These are phyloP conservation scores for Pseudogymnoascus sp. DNA, from an alignment of 2,329 filamentous ascomycete species.

Conservation along the genomic window DNA sequence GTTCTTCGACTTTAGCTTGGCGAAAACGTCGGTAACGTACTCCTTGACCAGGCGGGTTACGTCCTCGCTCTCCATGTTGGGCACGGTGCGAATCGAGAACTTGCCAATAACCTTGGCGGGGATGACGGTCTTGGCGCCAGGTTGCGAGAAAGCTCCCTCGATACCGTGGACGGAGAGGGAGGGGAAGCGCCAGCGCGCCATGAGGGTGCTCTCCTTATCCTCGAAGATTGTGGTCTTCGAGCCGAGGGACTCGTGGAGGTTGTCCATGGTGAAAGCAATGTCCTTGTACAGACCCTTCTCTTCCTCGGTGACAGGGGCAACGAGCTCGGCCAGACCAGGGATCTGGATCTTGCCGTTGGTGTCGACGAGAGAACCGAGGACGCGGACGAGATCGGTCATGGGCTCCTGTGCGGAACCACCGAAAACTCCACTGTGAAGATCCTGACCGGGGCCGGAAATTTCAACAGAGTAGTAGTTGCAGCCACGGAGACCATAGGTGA, in stretches of 20 bases:
- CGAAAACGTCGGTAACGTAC: constrained; percentile 75
- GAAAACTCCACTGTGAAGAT: constrained; percentile 95
- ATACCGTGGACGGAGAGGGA: constrained; percentile 91
- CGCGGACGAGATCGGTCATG: constrained; percentile 86
- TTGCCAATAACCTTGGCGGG: constrained; percentile 96
- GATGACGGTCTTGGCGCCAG: constrained; percentile 96
- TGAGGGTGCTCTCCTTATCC: constrained; percentile 85
- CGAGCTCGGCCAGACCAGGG: constrained; percentile 87
- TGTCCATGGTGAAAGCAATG: constrained; percentile 95
- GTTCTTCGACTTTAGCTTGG: constrained; percentile 88
- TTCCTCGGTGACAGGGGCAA: constrained; percentile 77
- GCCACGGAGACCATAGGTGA: constrained; percentile 93
- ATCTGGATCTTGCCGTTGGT: constrained; percentile 88
- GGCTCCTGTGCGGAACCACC: constrained; percentile 94
- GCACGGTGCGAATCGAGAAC: constrained; percentile 95
- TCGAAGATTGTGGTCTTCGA: constrained; percentile 79
- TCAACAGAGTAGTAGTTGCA: constrained; percentile 97
- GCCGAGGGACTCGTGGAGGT: constrained; percentile 83
- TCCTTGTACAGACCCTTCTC: constrained; percentile 80
- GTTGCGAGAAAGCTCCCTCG: constrained; percentile 87
- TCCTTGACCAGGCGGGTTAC: constrained; percentile 81
- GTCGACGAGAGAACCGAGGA: constrained; percentile 80
- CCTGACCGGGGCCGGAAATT: constrained; percentile 81
- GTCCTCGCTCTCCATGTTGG: constrained; percentile 88
- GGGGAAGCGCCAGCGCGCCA: constrained; percentile 93